Conservation (phyloP, 148 eudicot genomes). For the Camellia lanceoleosa region DNA sequence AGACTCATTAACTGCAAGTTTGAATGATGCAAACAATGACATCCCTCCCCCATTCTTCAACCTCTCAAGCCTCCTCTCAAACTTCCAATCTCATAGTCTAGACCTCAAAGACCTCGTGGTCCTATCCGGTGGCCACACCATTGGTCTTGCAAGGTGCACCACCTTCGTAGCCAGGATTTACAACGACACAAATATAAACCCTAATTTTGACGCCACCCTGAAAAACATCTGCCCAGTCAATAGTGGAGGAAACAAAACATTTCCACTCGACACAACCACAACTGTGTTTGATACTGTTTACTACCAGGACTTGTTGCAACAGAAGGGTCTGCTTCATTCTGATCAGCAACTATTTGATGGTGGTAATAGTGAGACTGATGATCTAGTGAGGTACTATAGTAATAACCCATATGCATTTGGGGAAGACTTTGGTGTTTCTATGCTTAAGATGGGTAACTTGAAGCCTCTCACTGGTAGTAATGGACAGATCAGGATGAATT, state of each 20-base stretch:
- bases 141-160: slow-evolving; percentile 44
- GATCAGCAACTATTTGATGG: slow-evolving; percentile 43
- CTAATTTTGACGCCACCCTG: slow-evolving; percentile 20
- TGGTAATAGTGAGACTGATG: slow-evolving; percentile 24
- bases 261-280: slow-evolving; percentile 33
- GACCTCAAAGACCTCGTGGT: slow-evolving; percentile 38
- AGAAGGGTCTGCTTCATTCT: slow-evolving; percentile 44
- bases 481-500: slow-evolving; percentile 27
- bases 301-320: slow-evolving; percentile 29
- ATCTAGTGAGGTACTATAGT: slow-evolving; percentile 26
- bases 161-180: slow-evolving; percentile 40
- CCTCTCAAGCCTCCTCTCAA: slow-evolving; percentile 29
- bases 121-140: slow-evolving; percentile 54
- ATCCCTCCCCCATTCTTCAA: slow-evolving; percentile 38
- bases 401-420: slow-evolving; percentile 17
- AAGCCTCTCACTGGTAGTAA: slow-evolving; percentile 30
- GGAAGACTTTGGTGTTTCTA: slow-evolving; percentile 27
- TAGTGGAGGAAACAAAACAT: slow-evolving; percentile 27
- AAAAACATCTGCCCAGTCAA: slow-evolving; percentile 30
- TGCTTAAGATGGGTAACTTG: slow-evolving; percentile 46
- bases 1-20: slow-evolving; percentile 42
- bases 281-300: slow-evolving; percentile 35
- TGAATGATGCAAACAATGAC: slow-evolving; percentile 35
- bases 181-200: slow-evolving; percentile 32
- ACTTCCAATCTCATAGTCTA: slow-evolving; percentile 40